A percentile compares a stretch with the other conserved stretches of the same genome.
phyloP scores from a whole-genome alignment of 257 asterid genomes.

The Penstemon barbatus region DNA sequence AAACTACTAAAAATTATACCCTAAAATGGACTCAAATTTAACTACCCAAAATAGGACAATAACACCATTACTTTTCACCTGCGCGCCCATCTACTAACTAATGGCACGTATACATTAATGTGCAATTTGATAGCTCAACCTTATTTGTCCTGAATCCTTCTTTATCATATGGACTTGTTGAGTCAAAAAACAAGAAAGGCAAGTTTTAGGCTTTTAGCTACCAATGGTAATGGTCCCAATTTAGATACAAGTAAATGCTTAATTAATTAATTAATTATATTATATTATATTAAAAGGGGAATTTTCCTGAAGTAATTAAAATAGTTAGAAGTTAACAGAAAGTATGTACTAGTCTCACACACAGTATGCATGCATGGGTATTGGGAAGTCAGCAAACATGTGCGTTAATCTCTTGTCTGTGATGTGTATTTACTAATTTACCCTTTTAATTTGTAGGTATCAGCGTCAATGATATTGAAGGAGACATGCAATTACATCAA shows the following conservation, averaged over 20 bases:
- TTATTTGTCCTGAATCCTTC: not conserved
- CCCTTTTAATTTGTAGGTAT: constrained; percentile 29
- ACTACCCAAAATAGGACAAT: too few species aligned
- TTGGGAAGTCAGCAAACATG: constrained; percentile 1
- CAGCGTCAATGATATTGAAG: constrained; percentile 46
- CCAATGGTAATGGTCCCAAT: constrained; percentile 20
- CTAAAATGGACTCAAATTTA: too few species aligned
- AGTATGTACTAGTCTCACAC: not conserved
- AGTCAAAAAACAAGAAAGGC: not conserved
- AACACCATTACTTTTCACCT: too few species aligned
- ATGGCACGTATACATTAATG: not conserved
- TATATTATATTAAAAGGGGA: constrained; percentile 16
- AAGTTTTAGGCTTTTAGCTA: not conserved
- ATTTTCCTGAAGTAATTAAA: not conserved
- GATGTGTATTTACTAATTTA: too few species aligned
- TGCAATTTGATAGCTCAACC: not conserved
- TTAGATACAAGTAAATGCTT: constrained; percentile 15
- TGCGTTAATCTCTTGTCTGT: not conserved
- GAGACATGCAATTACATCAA: constrained; percentile 57
- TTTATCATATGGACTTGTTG: not conserved
- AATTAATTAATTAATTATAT: not conserved
- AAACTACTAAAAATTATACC: too few species aligned
- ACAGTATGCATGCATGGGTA: constrained; percentile 30
- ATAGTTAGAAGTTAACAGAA: constrained; percentile 3
- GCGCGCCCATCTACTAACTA: too few species aligned